Percentiles rank a stretch among this genome's conserved stretches.
Conservation (phyloP, 164 flowering plant genomes). For the Nymphaea colorata region DNA sequence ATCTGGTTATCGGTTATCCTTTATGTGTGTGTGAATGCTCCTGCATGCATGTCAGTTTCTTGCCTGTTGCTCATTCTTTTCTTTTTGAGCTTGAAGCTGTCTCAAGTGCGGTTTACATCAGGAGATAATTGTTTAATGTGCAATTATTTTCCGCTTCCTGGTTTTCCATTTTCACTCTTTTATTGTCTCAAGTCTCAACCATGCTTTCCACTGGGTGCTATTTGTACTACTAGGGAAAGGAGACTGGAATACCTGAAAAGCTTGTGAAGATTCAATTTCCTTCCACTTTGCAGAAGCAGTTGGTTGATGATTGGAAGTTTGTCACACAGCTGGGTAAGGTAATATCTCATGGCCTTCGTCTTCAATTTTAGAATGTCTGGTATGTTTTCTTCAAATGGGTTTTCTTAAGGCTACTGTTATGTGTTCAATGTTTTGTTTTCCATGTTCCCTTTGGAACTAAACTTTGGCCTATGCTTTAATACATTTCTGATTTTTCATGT, state of each 20-base stretch:
- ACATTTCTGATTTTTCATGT: too few species aligned
- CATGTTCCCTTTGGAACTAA: too few species aligned
- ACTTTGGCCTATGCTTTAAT: too few species aligned
- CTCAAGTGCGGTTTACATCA: too few species aligned
- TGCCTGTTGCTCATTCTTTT: too few species aligned
- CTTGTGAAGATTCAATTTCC: slow-evolving; percentile 83
- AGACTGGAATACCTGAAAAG: slow-evolving; percentile 41
- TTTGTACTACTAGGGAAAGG: slow-evolving; percentile 35
- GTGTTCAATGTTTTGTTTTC: too few species aligned
- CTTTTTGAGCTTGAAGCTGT: too few species aligned
- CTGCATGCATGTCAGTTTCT: too few species aligned
- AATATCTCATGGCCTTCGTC: slow-evolving; percentile 3
- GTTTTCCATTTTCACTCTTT: too few species aligned
- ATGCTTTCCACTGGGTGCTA: neutral
- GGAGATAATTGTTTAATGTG: neutral
- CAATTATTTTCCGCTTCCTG: neutral
- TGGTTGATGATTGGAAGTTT: slow-evolving; percentile 87
- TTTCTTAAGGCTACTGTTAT: neutral
- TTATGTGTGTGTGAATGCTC: too few species aligned
- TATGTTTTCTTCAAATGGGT: neutral
- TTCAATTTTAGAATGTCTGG: neutral
- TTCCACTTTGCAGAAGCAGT: slow-evolving; percentile 61
- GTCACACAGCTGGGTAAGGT: slow-evolving; percentile 85
- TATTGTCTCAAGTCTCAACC: too few species aligned
- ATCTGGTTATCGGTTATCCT: too few species aligned